Evolutionary conservation across 805 yeast species (phyloP).

Genomic region (Cyberlindnera lachancei): DNA sequence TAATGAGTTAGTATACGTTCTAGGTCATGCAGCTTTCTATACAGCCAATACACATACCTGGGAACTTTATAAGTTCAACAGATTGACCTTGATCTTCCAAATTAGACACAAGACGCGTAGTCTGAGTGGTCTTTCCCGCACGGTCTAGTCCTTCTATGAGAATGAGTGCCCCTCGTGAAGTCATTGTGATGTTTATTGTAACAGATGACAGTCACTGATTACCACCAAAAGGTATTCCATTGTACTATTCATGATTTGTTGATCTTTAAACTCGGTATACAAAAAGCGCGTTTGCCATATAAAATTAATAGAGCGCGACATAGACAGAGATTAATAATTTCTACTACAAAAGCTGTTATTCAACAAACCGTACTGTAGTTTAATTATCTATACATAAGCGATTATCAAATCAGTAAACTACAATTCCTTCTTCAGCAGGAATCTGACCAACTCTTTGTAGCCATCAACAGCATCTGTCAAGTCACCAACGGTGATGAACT

Average conservation of each 20-base stretch:
- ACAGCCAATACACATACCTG: constrained; percentile 34
- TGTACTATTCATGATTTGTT: too few species aligned
- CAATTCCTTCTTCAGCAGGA: constrained; percentile 9
- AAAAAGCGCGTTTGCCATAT: neutral
- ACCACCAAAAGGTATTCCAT: too few species aligned
- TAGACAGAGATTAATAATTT: too few species aligned
- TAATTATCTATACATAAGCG: too few species aligned
- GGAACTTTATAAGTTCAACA: constrained; percentile 64
- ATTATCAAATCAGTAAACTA: too few species aligned
- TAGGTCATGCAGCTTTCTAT: neutral
- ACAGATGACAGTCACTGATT: neutral
- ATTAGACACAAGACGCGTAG: constrained; percentile 30
- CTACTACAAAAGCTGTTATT: too few species aligned
- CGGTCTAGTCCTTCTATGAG: constrained; percentile 91
- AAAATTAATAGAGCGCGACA: neutral
- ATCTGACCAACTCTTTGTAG: constrained; percentile 28
- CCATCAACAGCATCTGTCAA: constrained; percentile 45
- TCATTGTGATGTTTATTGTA: constrained; percentile 1
- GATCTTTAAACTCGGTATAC: too few species aligned
- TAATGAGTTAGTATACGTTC: neutral
- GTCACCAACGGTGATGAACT: constrained; percentile 41
- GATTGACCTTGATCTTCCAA: constrained; percentile 25
- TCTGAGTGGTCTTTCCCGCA: constrained; percentile 91
- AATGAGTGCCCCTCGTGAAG: constrained; percentile 61
- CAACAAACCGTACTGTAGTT: too few species aligned